Conservation (phyloP, 192 early-diverging fungal species). For the Coemansia sp. region DNA sequence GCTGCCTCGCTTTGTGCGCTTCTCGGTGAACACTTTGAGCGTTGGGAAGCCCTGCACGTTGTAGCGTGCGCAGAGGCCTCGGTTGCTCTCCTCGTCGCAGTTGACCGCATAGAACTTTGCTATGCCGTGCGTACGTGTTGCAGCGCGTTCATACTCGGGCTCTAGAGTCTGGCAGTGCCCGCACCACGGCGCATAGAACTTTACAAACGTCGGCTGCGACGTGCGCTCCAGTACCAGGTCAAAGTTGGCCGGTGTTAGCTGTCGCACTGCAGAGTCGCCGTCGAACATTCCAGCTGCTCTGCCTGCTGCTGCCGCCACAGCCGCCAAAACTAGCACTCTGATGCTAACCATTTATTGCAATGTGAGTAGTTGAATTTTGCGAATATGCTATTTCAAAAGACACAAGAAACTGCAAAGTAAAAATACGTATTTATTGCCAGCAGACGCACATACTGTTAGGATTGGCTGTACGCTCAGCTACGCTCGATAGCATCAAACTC, state of each 20-base stretch:
- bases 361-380: not conserved
- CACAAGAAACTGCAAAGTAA: not conserved
- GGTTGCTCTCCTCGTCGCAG: slow-evolving; percentile 84
- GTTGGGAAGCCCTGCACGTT: slow-evolving; percentile 93
- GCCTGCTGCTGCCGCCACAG: not conserved
- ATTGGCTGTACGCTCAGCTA: not conserved
- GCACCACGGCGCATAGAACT: slow-evolving; percentile 98
- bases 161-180: slow-evolving; percentile 87
- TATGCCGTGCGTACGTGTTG: slow-evolving; percentile 76
- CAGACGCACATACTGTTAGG: slow-evolving; percentile 1
- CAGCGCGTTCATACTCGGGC: slow-evolving; percentile 89
- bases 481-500: slow-evolving; percentile 41
- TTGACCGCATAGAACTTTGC: slow-evolving; percentile 87
- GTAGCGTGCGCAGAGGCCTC: slow-evolving; percentile 72
- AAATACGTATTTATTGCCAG: no score
- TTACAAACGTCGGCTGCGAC: slow-evolving; percentile 76
- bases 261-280: slow-evolving; percentile 58
- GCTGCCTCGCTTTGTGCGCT: slow-evolving; percentile 60
- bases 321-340: slow-evolving; percentile 7
- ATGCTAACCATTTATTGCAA: slow-evolving; percentile 1
- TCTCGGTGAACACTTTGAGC: slow-evolving; percentile 82
- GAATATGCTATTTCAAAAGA: not conserved
- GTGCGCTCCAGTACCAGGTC: slow-evolving; percentile 58
- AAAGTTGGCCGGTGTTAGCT: slow-evolving; percentile 65
- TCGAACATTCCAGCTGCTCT: slow-evolving; percentile 57